These are phyloP conservation scores for Camptophora hylomeconis DNA, from an alignment of 2,329 filamentous ascomycete species.

Conservation along the genomic window DNA sequence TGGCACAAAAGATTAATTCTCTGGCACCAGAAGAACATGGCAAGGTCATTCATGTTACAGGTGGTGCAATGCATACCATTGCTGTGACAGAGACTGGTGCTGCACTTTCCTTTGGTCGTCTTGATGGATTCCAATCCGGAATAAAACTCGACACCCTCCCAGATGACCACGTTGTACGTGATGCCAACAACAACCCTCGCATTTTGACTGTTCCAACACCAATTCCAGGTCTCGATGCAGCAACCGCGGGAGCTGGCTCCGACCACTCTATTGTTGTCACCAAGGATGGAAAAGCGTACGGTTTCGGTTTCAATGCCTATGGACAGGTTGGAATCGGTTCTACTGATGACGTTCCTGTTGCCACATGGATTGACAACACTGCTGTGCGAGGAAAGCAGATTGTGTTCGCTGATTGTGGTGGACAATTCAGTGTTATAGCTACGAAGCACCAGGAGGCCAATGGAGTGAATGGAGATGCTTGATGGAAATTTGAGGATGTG, in stretches of 20 bases:
- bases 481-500: background rate
- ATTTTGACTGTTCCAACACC: slow-evolving; percentile 56
- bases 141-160: slow-evolving; percentile 43
- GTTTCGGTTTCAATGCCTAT: slow-evolving; percentile 69
- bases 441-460: slow-evolving; percentile 8
- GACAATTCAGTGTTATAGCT: slow-evolving; percentile 50
- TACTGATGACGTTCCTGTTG: slow-evolving; percentile 64
- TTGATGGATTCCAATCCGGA: slow-evolving; percentile 49
- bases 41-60: slow-evolving; percentile 54
- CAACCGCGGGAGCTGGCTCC: slow-evolving; percentile 48
- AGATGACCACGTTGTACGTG: slow-evolving; percentile 48
- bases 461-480: slow-evolving; percentile 16
- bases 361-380: slow-evolving; percentile 72
- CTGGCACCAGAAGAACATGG: slow-evolving; percentile 40
- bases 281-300: slow-evolving; percentile 55
- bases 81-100: slow-evolving; percentile 41
- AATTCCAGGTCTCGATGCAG: slow-evolving; percentile 47
- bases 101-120: slow-evolving; percentile 46
- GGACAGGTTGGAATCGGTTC: slow-evolving; percentile 70
- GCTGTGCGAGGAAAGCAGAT: slow-evolving; percentile 65
- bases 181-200: slow-evolving; percentile 48
- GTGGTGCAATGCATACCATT: slow-evolving; percentile 63
- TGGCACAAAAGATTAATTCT: slow-evolving; percentile 52
- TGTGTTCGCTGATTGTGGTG: slow-evolving; percentile 70
- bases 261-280: slow-evolving; percentile 65